Conservation (phyloP, 2,329 filamentous ascomycete species). For the Magnaporthiopsis poae region DNA sequence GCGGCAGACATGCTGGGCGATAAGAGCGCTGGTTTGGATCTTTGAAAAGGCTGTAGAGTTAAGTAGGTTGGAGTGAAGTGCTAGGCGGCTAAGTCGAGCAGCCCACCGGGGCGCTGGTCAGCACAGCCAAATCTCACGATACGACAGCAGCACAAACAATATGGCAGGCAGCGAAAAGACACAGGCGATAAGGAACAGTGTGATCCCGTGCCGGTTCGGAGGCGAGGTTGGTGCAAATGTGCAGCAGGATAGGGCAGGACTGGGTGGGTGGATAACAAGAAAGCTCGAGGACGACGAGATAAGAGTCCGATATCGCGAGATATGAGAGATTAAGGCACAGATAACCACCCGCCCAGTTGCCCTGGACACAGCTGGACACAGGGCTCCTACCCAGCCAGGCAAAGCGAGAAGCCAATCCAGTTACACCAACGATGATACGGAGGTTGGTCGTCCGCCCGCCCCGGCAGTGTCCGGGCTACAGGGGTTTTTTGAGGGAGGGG, state of each 20-base stretch:
- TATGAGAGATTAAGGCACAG: not conserved
- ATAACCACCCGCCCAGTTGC: not conserved
- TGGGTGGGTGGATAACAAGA: not conserved
- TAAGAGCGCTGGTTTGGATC: not conserved
- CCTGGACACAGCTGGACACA: not conserved
- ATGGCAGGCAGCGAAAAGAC: not conserved
- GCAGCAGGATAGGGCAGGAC: not conserved
- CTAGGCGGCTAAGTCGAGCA: not conserved
- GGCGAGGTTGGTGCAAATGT: not conserved
- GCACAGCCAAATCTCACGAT: not conserved
- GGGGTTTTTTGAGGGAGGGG: not conserved
- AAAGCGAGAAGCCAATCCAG: not conserved
- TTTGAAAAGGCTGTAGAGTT: not conserved
- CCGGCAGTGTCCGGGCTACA: not conserved
- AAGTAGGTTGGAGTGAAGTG: not conserved
- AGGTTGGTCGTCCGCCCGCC: not conserved
- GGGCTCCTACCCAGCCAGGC: not conserved
- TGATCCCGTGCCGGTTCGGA: not conserved
- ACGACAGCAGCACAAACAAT: not conserved
- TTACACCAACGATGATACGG: not conserved
- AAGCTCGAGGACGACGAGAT: not conserved
- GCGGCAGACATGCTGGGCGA: conserved; percentile 36
- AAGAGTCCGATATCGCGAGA: not conserved
- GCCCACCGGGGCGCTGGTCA: not conserved
- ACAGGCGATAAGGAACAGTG: not conserved